Conservation (phyloP, 495 filamentous ascomycete species). For the Astrocystis sublimbata region DNA sequence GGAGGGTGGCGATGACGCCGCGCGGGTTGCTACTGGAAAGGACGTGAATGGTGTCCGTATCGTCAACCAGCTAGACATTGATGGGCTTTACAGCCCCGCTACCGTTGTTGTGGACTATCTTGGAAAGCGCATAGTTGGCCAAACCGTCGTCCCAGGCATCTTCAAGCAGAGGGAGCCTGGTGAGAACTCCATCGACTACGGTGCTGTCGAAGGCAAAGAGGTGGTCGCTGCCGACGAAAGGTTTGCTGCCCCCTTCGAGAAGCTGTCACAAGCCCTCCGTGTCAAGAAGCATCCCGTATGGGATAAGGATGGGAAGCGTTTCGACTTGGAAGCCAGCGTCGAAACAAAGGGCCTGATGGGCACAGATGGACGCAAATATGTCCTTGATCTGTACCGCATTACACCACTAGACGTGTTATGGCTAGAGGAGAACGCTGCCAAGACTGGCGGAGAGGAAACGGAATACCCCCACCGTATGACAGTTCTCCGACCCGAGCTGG, state of each 20-base stretch:
- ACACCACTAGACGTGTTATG: slow-evolving; percentile 89
- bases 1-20: slow-evolving; percentile 96
- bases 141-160: slow-evolving; percentile 98
- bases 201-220: slow-evolving; percentile 96
- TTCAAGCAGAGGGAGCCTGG: slow-evolving; percentile 98
- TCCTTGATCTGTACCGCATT: slow-evolving; percentile 92
- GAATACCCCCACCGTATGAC: slow-evolving; percentile 95
- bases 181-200: slow-evolving; percentile 98
- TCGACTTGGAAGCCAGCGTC: slow-evolving; percentile 92
- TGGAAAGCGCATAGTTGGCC: slow-evolving; percentile 94
- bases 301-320: slow-evolving; percentile 91
- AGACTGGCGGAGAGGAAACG: slow-evolving; percentile 47
- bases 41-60: slow-evolving; percentile 91
- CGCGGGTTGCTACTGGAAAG: slow-evolving; percentile 93
- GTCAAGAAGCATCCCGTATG: slow-evolving; percentile 96
- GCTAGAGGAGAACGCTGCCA: slow-evolving; percentile 67
- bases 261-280: slow-evolving; percentile 80
- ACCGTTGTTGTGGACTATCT: slow-evolving; percentile 97
- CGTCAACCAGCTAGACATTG: slow-evolving; percentile 95
- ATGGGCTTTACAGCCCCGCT: slow-evolving; percentile 89
- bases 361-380: slow-evolving; percentile 97
- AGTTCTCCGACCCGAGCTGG: slow-evolving; percentile 81
- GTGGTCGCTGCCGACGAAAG: slow-evolving; percentile 84
- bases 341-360: slow-evolving; percentile 97
- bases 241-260: slow-evolving; percentile 83